Conservation (phyloP, 2,329 filamentous ascomycete species). For the Nigrograna mackinnonii region DNA sequence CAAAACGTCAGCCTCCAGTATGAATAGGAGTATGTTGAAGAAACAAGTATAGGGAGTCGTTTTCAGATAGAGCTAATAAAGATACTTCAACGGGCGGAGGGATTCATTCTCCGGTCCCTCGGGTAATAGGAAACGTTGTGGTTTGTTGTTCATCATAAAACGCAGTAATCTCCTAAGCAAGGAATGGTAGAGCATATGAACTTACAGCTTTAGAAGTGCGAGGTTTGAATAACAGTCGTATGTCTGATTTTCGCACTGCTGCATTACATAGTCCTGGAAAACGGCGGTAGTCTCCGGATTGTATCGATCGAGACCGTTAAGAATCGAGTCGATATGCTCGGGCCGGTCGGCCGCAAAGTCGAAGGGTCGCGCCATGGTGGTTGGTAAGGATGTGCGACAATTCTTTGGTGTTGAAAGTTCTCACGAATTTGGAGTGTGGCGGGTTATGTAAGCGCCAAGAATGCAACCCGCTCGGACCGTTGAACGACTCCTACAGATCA, state of each 20-base stretch:
- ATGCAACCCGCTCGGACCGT: neutral
- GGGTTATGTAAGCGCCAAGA: neutral
- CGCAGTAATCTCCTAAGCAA: constrained; percentile 3
- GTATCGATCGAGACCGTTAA: constrained; percentile 97
- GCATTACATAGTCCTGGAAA: constrained; percentile 91
- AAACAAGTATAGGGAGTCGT: constrained; percentile 1
- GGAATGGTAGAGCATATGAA: constrained; percentile 34
- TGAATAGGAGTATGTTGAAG: constrained; percentile 6
- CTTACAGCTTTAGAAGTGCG: constrained; percentile 95
- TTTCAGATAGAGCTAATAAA: constrained; percentile 77
- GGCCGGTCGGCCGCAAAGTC: constrained; percentile 92
- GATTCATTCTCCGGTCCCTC: constrained; percentile 66
- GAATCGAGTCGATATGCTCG: constrained; percentile 87
- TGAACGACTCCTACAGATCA: no score
- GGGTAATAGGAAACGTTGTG: constrained; percentile 99
- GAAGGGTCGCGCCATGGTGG: constrained; percentile 59
- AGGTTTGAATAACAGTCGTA: constrained; percentile 97
- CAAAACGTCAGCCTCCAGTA: constrained; percentile 1
- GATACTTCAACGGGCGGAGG: constrained; percentile 68
- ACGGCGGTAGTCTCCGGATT: constrained; percentile 94
- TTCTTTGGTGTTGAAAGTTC: constrained; percentile 11
- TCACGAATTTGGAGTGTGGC: constrained; percentile 8
- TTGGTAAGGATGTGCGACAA: constrained; percentile 30
- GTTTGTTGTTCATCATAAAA: constrained; percentile 71
- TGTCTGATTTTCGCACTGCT: constrained; percentile 93